Evolutionary conservation across 202 grass and related monocot genomes (phyloP).

Genomic region (Carex arenaria): DNA sequence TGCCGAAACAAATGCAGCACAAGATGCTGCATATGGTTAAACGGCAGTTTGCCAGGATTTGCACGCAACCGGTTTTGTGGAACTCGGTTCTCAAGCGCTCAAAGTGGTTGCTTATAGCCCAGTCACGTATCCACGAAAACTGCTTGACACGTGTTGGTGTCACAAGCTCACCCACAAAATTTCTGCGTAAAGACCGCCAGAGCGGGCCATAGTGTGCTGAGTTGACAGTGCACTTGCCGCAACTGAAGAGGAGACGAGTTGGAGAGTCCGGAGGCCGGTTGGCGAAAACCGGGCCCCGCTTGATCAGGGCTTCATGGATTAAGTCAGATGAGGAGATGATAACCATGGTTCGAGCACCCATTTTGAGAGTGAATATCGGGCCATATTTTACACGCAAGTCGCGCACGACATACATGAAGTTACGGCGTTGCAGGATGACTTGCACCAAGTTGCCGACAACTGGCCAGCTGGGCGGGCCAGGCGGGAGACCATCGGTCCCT

Average conservation of each 20-base stretch:
- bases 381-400: slow-evolving; percentile 74
- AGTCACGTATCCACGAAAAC: slow-evolving; percentile 83
- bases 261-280: slow-evolving; percentile 73
- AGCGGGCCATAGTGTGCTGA: slow-evolving; percentile 73
- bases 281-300: slow-evolving; percentile 66
- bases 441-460: slow-evolving; percentile 94
- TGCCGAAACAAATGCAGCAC: slow-evolving; percentile 88
- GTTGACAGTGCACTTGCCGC: slow-evolving; percentile 89
- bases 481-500: slow-evolving; percentile 45
- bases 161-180: slow-evolving; percentile 87
- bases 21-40: slow-evolving; percentile 93
- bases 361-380: slow-evolving; percentile 94
- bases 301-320: slow-evolving; percentile 89
- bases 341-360: slow-evolving; percentile 82
- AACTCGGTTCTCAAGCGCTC: slow-evolving; percentile 52
- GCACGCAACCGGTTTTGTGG: slow-evolving; percentile 17
- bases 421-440: slow-evolving; percentile 70
- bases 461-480: slow-evolving; percentile 78
- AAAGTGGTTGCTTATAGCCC: slow-evolving; percentile 64
- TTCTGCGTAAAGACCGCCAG: slow-evolving; percentile 79
- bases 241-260: slow-evolving; percentile 80
- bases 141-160: slow-evolving; percentile 53
- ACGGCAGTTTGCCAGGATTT: slow-evolving; percentile 61
- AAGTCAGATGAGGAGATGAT: slow-evolving; percentile 65
- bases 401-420: slow-evolving; percentile 89